These are phyloP conservation scores for Solanum sejunctum DNA, from an alignment of 257 asterid species.

Conservation along the genomic window DNA sequence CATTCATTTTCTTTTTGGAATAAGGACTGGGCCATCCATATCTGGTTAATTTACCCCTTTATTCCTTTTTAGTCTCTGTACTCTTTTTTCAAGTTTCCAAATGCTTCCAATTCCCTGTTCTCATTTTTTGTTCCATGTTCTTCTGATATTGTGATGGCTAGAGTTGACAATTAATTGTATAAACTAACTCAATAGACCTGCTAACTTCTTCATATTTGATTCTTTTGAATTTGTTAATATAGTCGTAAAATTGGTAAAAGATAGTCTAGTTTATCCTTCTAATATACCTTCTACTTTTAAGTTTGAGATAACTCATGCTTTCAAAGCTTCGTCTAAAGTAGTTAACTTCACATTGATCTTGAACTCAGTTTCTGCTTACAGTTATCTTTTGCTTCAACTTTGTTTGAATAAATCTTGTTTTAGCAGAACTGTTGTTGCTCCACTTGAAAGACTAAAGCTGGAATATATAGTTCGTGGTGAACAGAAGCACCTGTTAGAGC, in stretches of 20 bases:
- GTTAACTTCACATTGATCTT: background rate
- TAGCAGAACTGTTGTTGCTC: conserved; percentile 88
- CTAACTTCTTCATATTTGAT: background rate
- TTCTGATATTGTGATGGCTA: background rate
- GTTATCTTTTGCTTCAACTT: background rate
- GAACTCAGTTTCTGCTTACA: background rate
- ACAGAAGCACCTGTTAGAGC: conserved; percentile 47
- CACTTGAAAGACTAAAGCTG: conserved; percentile 92
- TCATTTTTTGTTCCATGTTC: background rate
- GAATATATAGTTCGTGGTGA: conserved; percentile 91
- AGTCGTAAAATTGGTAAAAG: background rate
- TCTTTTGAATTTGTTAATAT: background rate
- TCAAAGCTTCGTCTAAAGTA: background rate
- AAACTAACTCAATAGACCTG: background rate
- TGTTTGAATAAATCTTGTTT: conserved; percentile 13
- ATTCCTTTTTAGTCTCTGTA: background rate
- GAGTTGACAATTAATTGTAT: background rate
- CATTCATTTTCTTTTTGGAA: background rate
- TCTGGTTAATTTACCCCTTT: background rate
- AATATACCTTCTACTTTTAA: background rate
- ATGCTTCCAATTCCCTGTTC: background rate
- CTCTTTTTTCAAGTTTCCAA: background rate
- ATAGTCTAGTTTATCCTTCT: background rate
- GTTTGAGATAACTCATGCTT: background rate
- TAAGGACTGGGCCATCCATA: background rate